These are phyloP conservation scores for Nymphaea thermarum DNA, from an alignment of 164 flowering plant species.

Conservation along the genomic window DNA sequence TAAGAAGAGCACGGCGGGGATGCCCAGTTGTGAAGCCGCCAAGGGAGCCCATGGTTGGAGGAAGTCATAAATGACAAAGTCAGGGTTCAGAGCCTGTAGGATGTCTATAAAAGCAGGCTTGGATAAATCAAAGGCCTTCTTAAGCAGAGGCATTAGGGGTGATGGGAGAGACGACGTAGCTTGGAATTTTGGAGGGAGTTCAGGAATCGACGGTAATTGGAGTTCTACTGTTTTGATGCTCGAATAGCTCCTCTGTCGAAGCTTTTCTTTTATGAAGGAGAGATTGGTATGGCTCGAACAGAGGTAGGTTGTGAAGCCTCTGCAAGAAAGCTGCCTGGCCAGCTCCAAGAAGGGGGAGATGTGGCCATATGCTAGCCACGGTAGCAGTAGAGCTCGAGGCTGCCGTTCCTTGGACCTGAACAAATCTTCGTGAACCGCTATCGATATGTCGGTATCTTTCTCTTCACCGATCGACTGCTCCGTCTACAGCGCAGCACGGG, in stretches of 20 bases:
- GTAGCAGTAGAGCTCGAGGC: not conserved
- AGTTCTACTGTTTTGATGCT: slow-evolving; percentile 9
- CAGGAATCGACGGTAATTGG: slow-evolving; percentile 16
- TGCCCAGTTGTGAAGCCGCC: slow-evolving; percentile 7
- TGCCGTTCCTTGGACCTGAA: not conserved
- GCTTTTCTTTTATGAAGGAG: slow-evolving; percentile 14
- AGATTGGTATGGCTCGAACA: slow-evolving; percentile 37
- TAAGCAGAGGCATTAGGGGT: slow-evolving; percentile 26
- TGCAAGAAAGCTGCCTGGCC: slow-evolving; percentile 22
- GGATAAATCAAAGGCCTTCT: slow-evolving; percentile 18
- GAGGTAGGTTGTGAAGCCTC: slow-evolving; percentile 17
- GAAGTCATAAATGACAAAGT: slow-evolving; percentile 17
- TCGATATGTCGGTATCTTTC: too few species aligned
- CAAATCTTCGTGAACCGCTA: not conserved
- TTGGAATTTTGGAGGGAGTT: slow-evolving; percentile 18
- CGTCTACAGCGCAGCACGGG: too few species aligned
- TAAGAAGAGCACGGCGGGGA: slow-evolving; percentile 12
- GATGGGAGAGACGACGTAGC: slow-evolving; percentile 22
- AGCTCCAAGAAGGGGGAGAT: slow-evolving; percentile 29
- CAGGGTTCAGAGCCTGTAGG: slow-evolving; percentile 15
- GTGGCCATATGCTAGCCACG: slow-evolving; percentile 33
- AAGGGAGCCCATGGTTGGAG: slow-evolving; percentile 25
- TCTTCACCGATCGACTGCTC: too few species aligned
- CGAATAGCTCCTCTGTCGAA: not conserved
- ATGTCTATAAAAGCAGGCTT: slow-evolving; percentile 15